Percentiles rank a stretch among this genome's conserved stretches.
These are phyloP conservation scores for Tetracentron sinense DNA, from an alignment of 164 flowering plant genomes.

Conservation along the genomic window DNA sequence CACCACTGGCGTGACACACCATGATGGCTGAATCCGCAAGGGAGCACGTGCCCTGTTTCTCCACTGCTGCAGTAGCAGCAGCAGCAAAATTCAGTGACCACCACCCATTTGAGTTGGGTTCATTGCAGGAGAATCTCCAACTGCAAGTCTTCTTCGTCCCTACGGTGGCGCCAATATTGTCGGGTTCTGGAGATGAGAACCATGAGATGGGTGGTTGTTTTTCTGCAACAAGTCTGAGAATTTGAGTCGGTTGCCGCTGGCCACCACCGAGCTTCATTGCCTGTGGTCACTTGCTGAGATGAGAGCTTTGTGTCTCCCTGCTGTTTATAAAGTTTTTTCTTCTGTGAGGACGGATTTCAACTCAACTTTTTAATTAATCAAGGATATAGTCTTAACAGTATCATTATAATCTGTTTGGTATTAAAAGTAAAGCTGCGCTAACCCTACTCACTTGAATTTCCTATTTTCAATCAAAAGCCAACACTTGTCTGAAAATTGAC, in stretches of 20 bases:
- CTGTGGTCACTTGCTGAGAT: conserved; percentile 59
- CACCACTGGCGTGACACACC: no score
- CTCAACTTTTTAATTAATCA: no score
- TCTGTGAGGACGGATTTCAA: no score
- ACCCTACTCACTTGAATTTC: no score
- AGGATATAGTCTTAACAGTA: no score
- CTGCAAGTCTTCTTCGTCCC: conserved; percentile 56
- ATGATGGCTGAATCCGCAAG: no score
- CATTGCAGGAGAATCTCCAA: conserved; percentile 76
- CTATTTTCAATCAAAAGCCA: no score
- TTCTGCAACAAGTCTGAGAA: conserved; percentile 19
- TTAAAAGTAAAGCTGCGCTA: no score
- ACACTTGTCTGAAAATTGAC: no score
- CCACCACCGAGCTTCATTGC: conserved; percentile 66
- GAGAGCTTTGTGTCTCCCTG: no score
- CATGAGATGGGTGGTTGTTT: conserved; percentile 15
- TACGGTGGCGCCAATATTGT: conserved; percentile 4
- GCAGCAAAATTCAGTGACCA: conserved; percentile 9
- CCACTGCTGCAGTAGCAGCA: conserved; percentile 14
- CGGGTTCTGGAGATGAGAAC: neutral
- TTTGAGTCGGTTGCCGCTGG: conserved; percentile 21
- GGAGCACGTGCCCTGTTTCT: neutral
- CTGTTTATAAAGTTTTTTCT: no score
- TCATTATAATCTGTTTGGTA: no score
- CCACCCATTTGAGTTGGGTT: conserved; percentile 10